Evolutionary conservation across 192 early-diverging fungal genomes (phyloP), one percentile per base, ranked within the genome.

Genomic region (Coemansia sp.): DNA sequence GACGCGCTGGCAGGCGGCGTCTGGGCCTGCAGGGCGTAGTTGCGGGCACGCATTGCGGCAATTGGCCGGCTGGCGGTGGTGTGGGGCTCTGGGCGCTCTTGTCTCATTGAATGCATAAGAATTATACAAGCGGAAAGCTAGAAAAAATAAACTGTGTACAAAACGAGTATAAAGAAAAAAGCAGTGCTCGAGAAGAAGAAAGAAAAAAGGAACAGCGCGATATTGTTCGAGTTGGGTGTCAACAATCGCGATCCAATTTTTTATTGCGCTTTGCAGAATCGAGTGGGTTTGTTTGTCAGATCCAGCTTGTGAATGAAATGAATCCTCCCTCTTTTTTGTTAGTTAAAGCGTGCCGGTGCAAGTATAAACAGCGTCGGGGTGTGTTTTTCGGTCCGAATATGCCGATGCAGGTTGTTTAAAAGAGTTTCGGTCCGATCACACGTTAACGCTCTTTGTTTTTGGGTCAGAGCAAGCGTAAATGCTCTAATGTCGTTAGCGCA

Each of bases 401-500:
- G n/a, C 35, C n/a, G 14, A 5, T 38, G 14, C 35, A n/a, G n/a
- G n/a, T n/a, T n/a, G n/a, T n/a, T n/a, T n/a, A n/a, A n/a, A n/a
- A n/a, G n/a, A n/a, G n/a, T n/a, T n/a, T n/a, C n/a, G 30, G 8
- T 31, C 30, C 5, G 30, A 31, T 31, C 30, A 18, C 18, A 10
- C 31, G 30, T 33, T 31, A 29, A 33, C n/a, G 51, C 31, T n/a
- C n/a, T n/a, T n/a, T n/a, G n/a, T n/a, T n/a, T n/a, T n/a, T n/a
- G n/a, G n/a, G n/a, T n/a, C n/a, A n/a, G n/a, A n/a, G n/a, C n/a
- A n/a, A n/a, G n/a, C n/a, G n/a, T n/a, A n/a, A n/a, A n/a, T n/a
- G 54, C 63, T 69, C 50, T 53, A 53, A 28, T 57, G 62, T 68
- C 74, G 71, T 59, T 77, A 67, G 52, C 60, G 64, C 57, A 77